Evolutionary conservation across 768 basidiomycete species (phyloP), one percentile per base, ranked within the genome.

Genomic region (Boletus edulis): DNA sequence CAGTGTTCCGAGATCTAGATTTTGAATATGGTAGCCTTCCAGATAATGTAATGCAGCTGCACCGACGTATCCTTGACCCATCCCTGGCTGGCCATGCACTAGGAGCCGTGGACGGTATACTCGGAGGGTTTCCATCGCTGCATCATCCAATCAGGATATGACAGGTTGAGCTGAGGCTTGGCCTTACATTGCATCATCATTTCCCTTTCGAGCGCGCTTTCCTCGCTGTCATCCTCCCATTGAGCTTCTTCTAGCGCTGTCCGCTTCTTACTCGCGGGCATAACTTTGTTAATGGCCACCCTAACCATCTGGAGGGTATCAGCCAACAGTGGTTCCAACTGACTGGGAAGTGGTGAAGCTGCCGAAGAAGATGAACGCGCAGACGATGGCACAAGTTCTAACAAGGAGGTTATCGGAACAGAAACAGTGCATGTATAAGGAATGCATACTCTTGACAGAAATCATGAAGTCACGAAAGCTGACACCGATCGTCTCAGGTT

Each of bases 21-120:
- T 94, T 70, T 99, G 97, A 0, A 98, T 81, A 66, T 98, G 92
- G 70, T 91, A 97, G 0, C 97, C 96, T 74, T 99, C 97, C 18
- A 99, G 74, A 67, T 95, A 87, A 74, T 98, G 94, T 34, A 99
- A 72, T 6, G 91, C 84, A 1, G 96, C 97, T 1, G 94, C 86
- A 38, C 92, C 96, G 55, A 98, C 76, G 63, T 91, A 94, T 5
- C 76, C 77, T 69, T 98, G 97, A 1, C 97, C 97, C 90, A 96
- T 91, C 12, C 96, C 95, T 6, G 76, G 65, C 13, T 80, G 72
- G 5, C 97, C 97, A 72, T 91, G 82, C 11, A 99, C 73, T 12
- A 94, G 72, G 2, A 98, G 78, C 8, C 97, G 81, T 11, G 97
- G 97, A 49, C 95, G 84, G 70, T 96, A 91, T 10, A 98, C 81